Base-by-base conservation (phyloP, 345 rosid species). In the Atalantia buxifolia region DNA sequence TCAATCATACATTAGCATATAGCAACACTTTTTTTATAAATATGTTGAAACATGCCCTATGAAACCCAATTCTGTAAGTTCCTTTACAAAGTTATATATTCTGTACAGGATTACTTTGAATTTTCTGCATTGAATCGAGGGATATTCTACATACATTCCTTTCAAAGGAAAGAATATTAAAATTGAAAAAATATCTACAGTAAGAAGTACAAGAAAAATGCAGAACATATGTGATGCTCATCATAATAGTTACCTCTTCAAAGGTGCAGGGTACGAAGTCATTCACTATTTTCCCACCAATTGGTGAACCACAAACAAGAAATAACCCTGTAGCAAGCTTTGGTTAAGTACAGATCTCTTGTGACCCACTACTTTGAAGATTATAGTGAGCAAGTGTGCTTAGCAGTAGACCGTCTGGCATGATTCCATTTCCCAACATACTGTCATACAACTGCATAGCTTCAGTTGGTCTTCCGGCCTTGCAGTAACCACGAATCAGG, bases 401-500 rank as follows among this genome's bases (percentile, higher is more conserved):
- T 56, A 28, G 79, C 73, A 89, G 72, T 75, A 87, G 71, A 40
- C 60, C 75, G 79, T 87, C 89, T 7, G 90, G 89, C 80, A 59
- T 71, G 72, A 86, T 78, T 33, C 89, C 78, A 40, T 74, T 79
- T 75, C 77, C 81, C 14, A 86, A 53, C 89, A 89, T 89, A 1
- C 38, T 69, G 16, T 81, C 82, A 74, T 73, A 89, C 81, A 83
- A 82, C 63, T 79, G 60, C 69, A 70, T 74, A 70, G 88, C 92
- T 78, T 89, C 89, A n/a, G 6, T 76, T 9, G 84, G 75, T 77
- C 70, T 89, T 48, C 89, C 86, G 66, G 78, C 84, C 50, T 87
- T 86, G 82, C 92, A 87, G 69, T 33, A 89, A 27, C 88, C 88
- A 78, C 86, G 85, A 56, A 89, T 87, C 55, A 89, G 73, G 82